These are phyloP conservation scores for Fusarium coicis DNA, from an alignment of 2,329 filamentous ascomycete species.

Conservation along the genomic window DNA sequence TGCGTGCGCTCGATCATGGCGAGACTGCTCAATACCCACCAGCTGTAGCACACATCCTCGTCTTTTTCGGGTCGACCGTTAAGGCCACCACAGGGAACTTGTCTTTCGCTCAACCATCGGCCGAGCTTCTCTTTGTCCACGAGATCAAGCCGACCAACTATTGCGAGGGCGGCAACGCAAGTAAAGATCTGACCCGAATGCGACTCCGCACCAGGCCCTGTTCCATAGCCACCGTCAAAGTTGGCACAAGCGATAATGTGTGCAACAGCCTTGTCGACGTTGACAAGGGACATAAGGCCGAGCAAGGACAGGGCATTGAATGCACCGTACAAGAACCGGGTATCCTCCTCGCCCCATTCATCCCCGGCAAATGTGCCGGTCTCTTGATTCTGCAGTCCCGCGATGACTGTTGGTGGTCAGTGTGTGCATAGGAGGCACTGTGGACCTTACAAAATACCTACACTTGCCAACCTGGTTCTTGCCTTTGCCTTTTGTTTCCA, in stretches of 20 bases:
- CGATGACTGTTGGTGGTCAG: slow-evolving; percentile 69
- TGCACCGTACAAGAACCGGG: slow-evolving; percentile 90
- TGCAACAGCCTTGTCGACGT: slow-evolving; percentile 82
- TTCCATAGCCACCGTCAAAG: slow-evolving; percentile 93
- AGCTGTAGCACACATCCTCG: slow-evolving; percentile 98
- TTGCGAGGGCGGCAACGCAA: slow-evolving; percentile 86
- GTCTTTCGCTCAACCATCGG: slow-evolving; percentile 92
- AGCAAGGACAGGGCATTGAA: slow-evolving; percentile 91
- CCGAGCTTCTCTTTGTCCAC: slow-evolving; percentile 85
- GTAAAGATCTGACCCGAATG: slow-evolving; percentile 97
- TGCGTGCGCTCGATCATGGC: slow-evolving; percentile 88
- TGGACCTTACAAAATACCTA: slow-evolving; percentile 59
- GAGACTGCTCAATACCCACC: slow-evolving; percentile 96
- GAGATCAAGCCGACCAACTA: slow-evolving; percentile 83
- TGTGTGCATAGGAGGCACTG: slow-evolving; percentile 24
- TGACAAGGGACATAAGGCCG: slow-evolving; percentile 75
- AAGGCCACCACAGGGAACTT: slow-evolving; percentile 85
- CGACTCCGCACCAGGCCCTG: slow-evolving; percentile 89
- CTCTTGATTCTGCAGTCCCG: slow-evolving; percentile 79
- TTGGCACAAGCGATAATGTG: slow-evolving; percentile 88
- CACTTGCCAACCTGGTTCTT: slow-evolving; percentile 81
- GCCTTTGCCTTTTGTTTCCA: slow-evolving; percentile 74
- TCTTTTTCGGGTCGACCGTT: slow-evolving; percentile 96
- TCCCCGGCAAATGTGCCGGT: slow-evolving; percentile 93
- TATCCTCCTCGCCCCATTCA: slow-evolving; percentile 96